These are phyloP conservation scores for Teratosphaeria pseudoeucalypti DNA, from an alignment of 2,329 filamentous ascomycete genomes.

Conservation along the genomic window DNA sequence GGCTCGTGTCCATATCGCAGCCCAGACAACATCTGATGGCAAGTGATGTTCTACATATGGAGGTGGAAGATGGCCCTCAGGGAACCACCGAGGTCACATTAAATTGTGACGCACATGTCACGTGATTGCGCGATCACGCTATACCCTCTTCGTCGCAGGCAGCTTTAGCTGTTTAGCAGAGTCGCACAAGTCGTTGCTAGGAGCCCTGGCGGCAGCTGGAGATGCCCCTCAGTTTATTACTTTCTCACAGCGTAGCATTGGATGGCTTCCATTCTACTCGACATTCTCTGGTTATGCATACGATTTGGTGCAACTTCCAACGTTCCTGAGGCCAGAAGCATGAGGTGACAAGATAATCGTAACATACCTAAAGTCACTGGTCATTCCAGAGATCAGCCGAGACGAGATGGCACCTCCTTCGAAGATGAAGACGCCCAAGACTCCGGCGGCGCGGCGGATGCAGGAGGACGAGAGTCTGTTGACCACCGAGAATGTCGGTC, in stretches of 20 bases:
- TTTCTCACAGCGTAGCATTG: no score
- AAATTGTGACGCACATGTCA: not conserved
- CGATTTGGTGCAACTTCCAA: not conserved
- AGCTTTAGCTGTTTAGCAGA: not conserved
- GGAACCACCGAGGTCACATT: not conserved
- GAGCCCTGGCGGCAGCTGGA: not conserved
- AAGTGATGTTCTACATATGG: not conserved
- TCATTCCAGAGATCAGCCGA: not conserved
- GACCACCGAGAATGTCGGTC: not conserved
- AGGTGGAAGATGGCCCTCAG: not conserved
- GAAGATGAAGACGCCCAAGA: not conserved
- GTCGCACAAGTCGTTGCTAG: not conserved
- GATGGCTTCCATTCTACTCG: not conserved
- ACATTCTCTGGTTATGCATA: not conserved
- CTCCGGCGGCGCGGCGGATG: not conserved
- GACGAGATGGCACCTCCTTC: not conserved
- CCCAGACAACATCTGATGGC: not conserved
- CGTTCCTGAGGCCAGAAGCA: not conserved
- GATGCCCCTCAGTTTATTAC: not conserved
- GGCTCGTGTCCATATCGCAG: constrained; percentile 1
- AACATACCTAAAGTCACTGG: not conserved
- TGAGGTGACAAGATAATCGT: not conserved
- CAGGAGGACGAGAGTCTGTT: not conserved
- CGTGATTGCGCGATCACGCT: not conserved
- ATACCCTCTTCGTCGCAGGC: not conserved